Conservation (phyloP, 345 rosid species). For the Populus davidiana region DNA sequence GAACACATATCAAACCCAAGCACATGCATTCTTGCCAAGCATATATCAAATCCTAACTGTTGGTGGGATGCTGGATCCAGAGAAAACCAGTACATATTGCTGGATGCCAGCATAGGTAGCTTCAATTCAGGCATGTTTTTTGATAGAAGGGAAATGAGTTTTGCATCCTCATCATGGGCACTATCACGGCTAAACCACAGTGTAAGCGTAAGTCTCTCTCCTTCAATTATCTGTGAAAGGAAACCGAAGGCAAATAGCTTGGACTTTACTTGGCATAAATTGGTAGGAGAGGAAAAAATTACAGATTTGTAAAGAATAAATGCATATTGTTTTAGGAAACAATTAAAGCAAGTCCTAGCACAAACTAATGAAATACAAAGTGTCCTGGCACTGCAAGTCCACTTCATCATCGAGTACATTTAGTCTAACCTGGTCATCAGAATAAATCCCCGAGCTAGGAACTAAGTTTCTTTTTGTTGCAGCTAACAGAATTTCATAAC, state of each 20-base stretch:
- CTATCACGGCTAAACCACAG: constrained; percentile 87
- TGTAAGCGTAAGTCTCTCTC: constrained; percentile 89
- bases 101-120: constrained; percentile 62
- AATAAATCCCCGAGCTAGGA: no score
- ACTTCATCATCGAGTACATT: no score
- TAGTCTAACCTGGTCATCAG: no score
- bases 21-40: constrained; percentile 61
- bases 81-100: constrained; percentile 79
- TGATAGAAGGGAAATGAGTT: constrained; percentile 65
- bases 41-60: constrained; percentile 55
- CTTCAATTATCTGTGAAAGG: constrained; percentile 53
- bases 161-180: constrained; percentile 74
- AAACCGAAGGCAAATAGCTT: constrained; percentile 3
- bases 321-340: no score
- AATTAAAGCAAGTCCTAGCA: no score
- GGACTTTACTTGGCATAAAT: no score
- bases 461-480: no score
- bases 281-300: no score
- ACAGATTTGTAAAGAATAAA: no score
- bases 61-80: constrained; percentile 38
- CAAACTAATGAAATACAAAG: no score
- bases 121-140: constrained; percentile 19
- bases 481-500: no score
- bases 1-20: constrained; percentile 55
- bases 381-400: no score